Evolutionary conservation across 2,329 filamentous ascomycete species (phyloP).

Genomic region (Penicillium concentricum): DNA sequence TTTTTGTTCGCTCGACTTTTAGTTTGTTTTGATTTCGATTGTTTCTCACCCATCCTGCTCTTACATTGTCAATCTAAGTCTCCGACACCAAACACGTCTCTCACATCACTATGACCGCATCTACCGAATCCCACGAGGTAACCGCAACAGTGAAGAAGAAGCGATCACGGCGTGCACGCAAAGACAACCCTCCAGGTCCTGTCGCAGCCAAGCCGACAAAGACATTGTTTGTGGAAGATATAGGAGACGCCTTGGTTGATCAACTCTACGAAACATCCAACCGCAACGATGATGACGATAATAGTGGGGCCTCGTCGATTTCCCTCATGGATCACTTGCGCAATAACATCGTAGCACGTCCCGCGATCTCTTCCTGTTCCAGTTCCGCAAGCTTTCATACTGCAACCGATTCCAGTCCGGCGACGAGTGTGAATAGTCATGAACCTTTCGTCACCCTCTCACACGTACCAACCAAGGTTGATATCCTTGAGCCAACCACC

Average conservation of each 20-base stretch:
- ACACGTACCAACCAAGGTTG: neutral
- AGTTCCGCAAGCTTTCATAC: constrained; percentile 17
- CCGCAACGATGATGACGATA: neutral
- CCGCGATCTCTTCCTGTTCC: constrained; percentile 10
- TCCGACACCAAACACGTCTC: neutral
- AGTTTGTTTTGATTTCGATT: neutral
- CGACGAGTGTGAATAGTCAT: constrained; percentile 16
- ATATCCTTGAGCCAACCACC: neutral
- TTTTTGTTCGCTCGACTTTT: neutral
- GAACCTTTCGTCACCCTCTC: neutral
- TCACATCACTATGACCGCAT: neutral
- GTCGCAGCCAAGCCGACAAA: constrained; percentile 13
- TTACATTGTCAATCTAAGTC: neutral
- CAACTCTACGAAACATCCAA: constrained; percentile 14
- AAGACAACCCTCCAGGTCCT: neutral
- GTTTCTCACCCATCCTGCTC: neutral
- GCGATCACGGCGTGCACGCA: constrained; percentile 9
- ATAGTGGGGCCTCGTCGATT: neutral
- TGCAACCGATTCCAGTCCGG: constrained; percentile 8
- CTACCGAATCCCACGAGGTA: neutral
- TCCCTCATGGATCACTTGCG: constrained; percentile 22
- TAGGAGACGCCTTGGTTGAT: constrained; percentile 20
- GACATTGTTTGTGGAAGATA: constrained; percentile 19
- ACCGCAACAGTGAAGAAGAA: constrained; percentile 11
- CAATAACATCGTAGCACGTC: neutral